Evolutionary conservation across 257 asterid genomes (phyloP).

Genomic region (Solanum habrochaites): DNA sequence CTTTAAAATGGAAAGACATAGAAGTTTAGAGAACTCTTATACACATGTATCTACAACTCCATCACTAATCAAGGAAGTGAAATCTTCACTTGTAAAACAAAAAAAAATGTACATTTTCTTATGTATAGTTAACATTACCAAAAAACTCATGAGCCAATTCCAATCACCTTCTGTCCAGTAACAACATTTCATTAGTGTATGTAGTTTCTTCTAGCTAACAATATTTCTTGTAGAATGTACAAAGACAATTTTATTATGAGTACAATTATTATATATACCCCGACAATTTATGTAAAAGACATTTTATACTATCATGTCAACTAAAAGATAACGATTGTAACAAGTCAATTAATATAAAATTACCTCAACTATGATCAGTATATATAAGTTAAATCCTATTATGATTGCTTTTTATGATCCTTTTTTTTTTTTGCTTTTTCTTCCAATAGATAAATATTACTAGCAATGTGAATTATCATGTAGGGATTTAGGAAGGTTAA

Average conservation of each 20-base stretch:
- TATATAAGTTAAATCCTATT: not conserved
- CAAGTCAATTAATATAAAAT: not conserved
- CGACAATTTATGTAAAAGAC: not conserved
- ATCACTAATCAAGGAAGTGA: not conserved
- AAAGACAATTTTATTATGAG: not conserved
- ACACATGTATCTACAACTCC: not conserved
- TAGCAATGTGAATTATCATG: conserved; percentile 4
- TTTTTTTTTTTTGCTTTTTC: not conserved
- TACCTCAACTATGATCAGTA: not conserved
- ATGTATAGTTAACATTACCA: not conserved
- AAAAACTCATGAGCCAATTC: not conserved
- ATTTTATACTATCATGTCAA: not conserved
- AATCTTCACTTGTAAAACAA: not conserved
- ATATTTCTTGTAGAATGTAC: not conserved
- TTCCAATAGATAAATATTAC: not conserved
- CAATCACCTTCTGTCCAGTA: not conserved
- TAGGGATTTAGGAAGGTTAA: conserved; percentile 45
- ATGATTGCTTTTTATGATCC: not conserved
- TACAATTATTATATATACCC: not conserved
- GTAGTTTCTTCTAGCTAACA: not conserved
- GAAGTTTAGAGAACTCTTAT: not conserved
- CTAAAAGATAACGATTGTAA: not conserved
- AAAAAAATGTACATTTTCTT: not conserved
- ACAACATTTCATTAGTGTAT: not conserved
- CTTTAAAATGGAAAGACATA: not conserved